phyloP scores from a whole-genome alignment of 1,284 basidiomycete species.

The Pulveroboletus sp. region DNA sequence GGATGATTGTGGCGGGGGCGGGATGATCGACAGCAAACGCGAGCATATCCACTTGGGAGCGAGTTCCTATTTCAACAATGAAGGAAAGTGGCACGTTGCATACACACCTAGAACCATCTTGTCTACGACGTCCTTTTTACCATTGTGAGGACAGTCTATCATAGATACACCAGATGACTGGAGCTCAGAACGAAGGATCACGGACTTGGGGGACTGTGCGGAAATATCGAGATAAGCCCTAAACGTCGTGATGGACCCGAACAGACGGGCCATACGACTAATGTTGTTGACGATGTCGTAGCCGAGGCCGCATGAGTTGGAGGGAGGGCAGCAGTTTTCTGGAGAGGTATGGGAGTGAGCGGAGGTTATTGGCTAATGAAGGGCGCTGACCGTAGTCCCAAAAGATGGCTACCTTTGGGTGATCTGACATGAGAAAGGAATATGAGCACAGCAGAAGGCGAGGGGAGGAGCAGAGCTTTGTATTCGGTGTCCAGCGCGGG shows the following conservation, averaged over 20 bases:
- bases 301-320: constrained; percentile 43
- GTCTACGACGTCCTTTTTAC: constrained; percentile 48
- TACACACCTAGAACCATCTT: constrained; percentile 42
- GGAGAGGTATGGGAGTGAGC: constrained; percentile 3
- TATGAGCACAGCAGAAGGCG: constrained; percentile 11
- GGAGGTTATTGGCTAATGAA: background rate
- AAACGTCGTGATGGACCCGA: constrained; percentile 48
- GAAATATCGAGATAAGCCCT: constrained; percentile 55
- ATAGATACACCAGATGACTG: constrained; percentile 62
- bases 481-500: constrained; percentile 14
- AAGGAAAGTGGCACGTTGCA: background rate
- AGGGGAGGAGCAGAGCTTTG: constrained; percentile 18
- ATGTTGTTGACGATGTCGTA: constrained; percentile 48
- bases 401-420: constrained; percentile 52
- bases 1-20: constrained; percentile 45
- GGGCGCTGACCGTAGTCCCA: constrained; percentile 59
- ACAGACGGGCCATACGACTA: constrained; percentile 43
- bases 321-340: constrained; percentile 60
- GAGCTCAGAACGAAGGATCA: constrained; percentile 51
- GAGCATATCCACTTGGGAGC: constrained; percentile 46
- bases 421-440: constrained; percentile 34
- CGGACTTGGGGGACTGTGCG: constrained; percentile 33
- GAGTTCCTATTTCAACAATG: constrained; percentile 13
- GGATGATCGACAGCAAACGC: constrained; percentile 49
- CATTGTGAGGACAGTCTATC: constrained; percentile 59